Evolutionary conservation across 1,284 basidiomycete species (phyloP), one percentile per base, ranked within the genome.

Genomic region (Ustilago hordei): DNA sequence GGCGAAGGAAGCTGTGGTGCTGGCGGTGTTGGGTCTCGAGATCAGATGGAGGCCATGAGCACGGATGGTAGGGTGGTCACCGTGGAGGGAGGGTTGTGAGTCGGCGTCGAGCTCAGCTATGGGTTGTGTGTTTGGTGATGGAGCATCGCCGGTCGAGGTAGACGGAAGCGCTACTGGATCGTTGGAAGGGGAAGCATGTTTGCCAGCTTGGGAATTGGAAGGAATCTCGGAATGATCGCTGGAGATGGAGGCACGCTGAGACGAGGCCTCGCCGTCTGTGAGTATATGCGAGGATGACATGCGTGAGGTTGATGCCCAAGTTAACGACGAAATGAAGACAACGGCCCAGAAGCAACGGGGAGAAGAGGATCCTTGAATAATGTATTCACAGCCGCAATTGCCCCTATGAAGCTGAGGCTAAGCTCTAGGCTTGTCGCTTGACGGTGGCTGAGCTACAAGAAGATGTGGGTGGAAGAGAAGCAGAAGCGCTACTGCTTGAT

Each of bases 191-290:
- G 60, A 55, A 35, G 66, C 56, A 17, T 60, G 47, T 2, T 41
- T 45, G 19, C 60, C 60, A 43, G 62, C 48, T 4, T 54, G 64
- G 9, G 70, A 65, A 61, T 73, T 64, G n/a, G 54, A 73, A 31
- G 70, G 70, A 19, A 73, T 68, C 48, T 73, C 61, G 61, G 64
- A 73, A 61, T 64, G 58, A 54, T 73, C 62, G 70, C 64, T 68
- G n/a, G 65, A 67, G 55, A 63, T 54, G 41, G 70, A 64, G 5
- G 58, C 23, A 34, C 58, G 70, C 36, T 39, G 54, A 23, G 70
- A 41, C 31, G 57, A 36, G 23, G n/a, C 58, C 19, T 58, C 58
- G 32, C 52, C 70, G 39, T 50, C 52, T n/a, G 57, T 59, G 32
- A 65, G 52, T 17, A 65, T 65, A 43, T 62, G 56, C 55, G 55